Percentiles rank a stretch among this genome's conserved stretches.
phyloP scores from a whole-genome alignment of 139 green algal species.

The Coccomyxa sp. region DNA sequence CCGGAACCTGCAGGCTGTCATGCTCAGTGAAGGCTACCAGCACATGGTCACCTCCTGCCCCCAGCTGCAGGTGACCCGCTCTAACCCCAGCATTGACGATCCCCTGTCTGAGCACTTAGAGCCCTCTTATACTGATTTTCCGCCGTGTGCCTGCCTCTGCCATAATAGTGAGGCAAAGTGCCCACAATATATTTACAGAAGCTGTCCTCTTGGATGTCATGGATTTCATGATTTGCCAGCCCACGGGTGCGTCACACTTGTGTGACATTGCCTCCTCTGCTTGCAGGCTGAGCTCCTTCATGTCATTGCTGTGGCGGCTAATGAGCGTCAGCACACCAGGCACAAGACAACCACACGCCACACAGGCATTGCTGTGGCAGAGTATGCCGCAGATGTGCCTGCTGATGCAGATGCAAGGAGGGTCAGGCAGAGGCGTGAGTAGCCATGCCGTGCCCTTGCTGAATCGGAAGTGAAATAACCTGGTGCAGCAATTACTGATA shows the following conservation, averaged over 20 bases:
- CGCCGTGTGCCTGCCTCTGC: too few relatives aligned
- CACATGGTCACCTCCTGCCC: constrained; percentile 88
- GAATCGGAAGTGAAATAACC: too few relatives aligned
- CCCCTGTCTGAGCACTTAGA: background rate
- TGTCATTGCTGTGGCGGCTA: constrained; percentile 14
- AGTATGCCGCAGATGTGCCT: constrained; percentile 1
- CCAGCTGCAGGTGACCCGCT: constrained; percentile 62
- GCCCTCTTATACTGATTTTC: too few relatives aligned
- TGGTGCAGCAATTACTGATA: too few relatives aligned
- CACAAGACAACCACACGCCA: too few relatives aligned
- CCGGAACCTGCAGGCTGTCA: constrained; percentile 82
- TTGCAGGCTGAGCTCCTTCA: constrained; percentile 22
- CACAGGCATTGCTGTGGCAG: background rate
- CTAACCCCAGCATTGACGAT: background rate
- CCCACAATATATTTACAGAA: too few relatives aligned
- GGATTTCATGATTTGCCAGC: background rate
- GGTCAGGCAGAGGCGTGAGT: constrained; percentile 15
- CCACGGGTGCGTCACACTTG: too few relatives aligned
- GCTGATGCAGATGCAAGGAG: constrained; percentile 16
- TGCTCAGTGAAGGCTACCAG: constrained; percentile 90
- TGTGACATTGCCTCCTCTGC: background rate
- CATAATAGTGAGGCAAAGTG: too few relatives aligned
- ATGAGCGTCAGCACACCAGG: background rate
- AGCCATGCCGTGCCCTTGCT: background rate
- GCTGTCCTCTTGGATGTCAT: background rate